Evolutionary conservation across 1,284 basidiomycete genomes (phyloP), one percentile per base, ranked within the genome.

Genomic region (Malassezia restricta): DNA sequence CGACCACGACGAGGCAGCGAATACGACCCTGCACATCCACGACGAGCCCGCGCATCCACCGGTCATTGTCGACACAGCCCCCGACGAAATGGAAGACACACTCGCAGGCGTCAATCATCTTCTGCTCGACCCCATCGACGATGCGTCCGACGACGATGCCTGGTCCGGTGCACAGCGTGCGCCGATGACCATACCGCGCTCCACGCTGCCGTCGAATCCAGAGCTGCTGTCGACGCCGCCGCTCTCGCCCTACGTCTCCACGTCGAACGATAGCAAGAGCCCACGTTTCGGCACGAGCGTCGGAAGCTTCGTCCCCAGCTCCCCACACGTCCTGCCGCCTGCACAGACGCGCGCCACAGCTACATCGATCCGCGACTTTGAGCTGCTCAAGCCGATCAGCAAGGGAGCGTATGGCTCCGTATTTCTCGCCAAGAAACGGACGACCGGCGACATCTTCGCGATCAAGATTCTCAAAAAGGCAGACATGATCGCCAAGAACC

Each of bases 401-500:
- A 95, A 98, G 71, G 94, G 94, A 48, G 94, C 94, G 1, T 99
- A 63, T 47, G 94, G 94, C 11, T 92, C 90, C 12, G 94, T 99
- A 43, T 99, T 94, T 75, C 79, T 99, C 35, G 88, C 94, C 31
- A 94, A 92, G 78, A 99, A 99, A 79, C 90, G 89, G 64, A 85
- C 82, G 5, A 98, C 94, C 0, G 94, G 94, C 48, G 94, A 98
- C 75, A 95, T 96, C 76, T 99, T 85, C 76, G 94, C 94, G 28
- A 94, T 99, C 82, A 99, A 99, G 76, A 90, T 96, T 31, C 77
- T 98, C 64, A 96, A 94, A 77, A 99, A 99, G 78, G 88, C 90
- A 28, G 94, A 99, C 76, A 99, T 99, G 94, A 96, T 99, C 71
- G 89, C 94, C 43, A 99, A 99, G 81, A 98, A 98, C 77, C 94